Evolutionary conservation across 1,139 yeast genomes (phyloP).

Genomic region (Hyphopichia wangnamkhiaoensis): DNA sequence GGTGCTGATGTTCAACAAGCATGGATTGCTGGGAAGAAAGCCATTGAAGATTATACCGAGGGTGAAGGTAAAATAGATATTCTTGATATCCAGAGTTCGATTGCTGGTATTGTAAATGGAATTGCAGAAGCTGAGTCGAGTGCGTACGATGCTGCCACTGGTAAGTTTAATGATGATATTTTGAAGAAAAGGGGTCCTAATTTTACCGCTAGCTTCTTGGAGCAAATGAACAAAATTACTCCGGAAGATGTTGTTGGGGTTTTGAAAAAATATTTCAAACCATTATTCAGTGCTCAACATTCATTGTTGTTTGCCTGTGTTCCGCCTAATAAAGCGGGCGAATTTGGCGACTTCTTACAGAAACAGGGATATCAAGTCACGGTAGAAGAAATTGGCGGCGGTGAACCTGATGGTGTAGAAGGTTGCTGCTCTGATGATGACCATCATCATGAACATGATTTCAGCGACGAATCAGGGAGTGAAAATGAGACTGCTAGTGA

Average conservation of each 20-base stretch:
- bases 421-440: conserved; percentile 6
- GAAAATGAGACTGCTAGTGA: conserved; percentile 8
- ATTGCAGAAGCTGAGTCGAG: conserved; percentile 69
- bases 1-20: conserved; percentile 84
- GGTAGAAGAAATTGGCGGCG: conserved; percentile 49
- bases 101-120: conserved; percentile 70
- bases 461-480: conserved; percentile 13
- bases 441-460: conserved; percentile 17
- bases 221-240: conserved; percentile 52
- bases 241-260: conserved; percentile 56
- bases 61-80: conserved; percentile 59
- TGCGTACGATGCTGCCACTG: conserved; percentile 60
- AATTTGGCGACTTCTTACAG: conserved; percentile 48
- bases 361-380: conserved; percentile 60
- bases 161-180: conserved; percentile 64
- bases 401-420: conserved; percentile 16
- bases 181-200: conserved; percentile 72
- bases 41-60: conserved; percentile 60
- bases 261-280: conserved; percentile 59
- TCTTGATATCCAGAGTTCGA: conserved; percentile 65
- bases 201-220: conserved; percentile 41
- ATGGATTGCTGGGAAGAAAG: conserved; percentile 62
- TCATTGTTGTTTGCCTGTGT: conserved; percentile 72
- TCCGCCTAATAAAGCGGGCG: conserved; percentile 63
- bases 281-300: conserved; percentile 55